These are phyloP conservation scores for Trichoderma virens DNA, from an alignment of 495 filamentous ascomycete genomes.

Conservation along the genomic window DNA sequence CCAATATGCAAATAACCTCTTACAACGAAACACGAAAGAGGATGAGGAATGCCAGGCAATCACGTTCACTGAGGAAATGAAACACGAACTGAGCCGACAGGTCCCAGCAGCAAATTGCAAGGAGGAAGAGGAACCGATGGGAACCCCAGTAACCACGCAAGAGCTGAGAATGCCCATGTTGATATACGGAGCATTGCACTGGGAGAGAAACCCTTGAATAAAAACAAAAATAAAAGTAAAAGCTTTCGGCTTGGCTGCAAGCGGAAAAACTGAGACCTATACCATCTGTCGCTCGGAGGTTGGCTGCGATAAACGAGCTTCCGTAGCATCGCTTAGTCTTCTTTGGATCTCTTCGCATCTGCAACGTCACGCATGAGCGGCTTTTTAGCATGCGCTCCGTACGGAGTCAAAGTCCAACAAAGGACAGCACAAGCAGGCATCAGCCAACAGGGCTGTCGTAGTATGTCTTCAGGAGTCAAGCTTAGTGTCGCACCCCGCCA, in stretches of 20 bases:
- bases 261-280: neutral
- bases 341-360: neutral
- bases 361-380: neutral
- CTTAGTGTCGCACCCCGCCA: constrained; percentile 7
- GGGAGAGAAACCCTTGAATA: neutral
- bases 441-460: neutral
- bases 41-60: neutral
- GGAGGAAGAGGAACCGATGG: neutral
- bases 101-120: neutral
- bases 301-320: neutral
- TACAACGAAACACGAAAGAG: neutral
- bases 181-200: neutral
- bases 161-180: neutral
- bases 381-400: neutral
- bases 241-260: neutral
- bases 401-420: neutral
- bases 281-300: neutral
- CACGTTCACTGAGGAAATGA: neutral
- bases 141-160: too few species aligned
- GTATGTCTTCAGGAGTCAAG: neutral
- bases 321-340: neutral
- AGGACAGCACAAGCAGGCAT: neutral
- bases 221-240: too few species aligned
- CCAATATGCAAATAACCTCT: too few species aligned
- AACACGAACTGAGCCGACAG: neutral